A percentile compares a stretch with the other conserved stretches of the same genome.
Conservation (phyloP, 2,329 filamentous ascomycete genomes). For the Penicillium sp. region DNA sequence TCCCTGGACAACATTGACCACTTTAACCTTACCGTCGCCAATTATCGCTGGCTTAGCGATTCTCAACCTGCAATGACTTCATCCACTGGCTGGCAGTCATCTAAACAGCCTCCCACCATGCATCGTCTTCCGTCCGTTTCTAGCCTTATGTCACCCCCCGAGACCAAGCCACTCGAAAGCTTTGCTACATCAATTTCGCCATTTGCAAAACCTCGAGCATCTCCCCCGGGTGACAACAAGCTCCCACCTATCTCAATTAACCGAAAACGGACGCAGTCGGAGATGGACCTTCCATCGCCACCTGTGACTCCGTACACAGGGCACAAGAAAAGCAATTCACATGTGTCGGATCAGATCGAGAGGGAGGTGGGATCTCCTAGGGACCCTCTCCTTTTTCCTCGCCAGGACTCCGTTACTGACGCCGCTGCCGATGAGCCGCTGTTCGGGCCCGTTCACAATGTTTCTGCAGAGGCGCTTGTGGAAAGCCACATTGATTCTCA, state of each 20-base stretch:
- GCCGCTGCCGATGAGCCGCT: conserved; percentile 40
- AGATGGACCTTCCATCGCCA: conserved; percentile 46
- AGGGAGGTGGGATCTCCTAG: conserved; percentile 30
- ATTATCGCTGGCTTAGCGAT: background rate
- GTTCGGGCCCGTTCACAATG: conserved; percentile 36
- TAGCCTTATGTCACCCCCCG: conserved; percentile 47
- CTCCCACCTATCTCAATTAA: conserved; percentile 42
- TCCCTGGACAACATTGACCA: background rate
- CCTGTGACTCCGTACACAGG: conserved; percentile 45
- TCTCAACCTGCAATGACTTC: conserved; percentile 27
- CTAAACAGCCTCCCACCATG: conserved; percentile 32
- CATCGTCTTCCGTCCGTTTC: conserved; percentile 43
- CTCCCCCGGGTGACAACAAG: conserved; percentile 33
- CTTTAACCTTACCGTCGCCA: background rate
- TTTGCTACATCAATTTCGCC: conserved; percentile 35
- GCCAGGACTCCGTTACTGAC: conserved; percentile 33
- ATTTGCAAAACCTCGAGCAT: conserved; percentile 28
- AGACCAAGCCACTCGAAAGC: conserved; percentile 51
- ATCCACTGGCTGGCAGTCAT: conserved; percentile 22
- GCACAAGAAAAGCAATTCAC: conserved; percentile 39
- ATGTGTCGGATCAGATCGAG: conserved; percentile 34
- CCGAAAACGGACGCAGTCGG: conserved; percentile 42
- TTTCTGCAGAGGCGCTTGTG: conserved; percentile 38
- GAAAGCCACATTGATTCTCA: conserved; percentile 44
- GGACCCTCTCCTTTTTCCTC: conserved; percentile 45